Conservation (phyloP, 176 grass and related monocot genomes). For the Carex myosuroides region DNA sequence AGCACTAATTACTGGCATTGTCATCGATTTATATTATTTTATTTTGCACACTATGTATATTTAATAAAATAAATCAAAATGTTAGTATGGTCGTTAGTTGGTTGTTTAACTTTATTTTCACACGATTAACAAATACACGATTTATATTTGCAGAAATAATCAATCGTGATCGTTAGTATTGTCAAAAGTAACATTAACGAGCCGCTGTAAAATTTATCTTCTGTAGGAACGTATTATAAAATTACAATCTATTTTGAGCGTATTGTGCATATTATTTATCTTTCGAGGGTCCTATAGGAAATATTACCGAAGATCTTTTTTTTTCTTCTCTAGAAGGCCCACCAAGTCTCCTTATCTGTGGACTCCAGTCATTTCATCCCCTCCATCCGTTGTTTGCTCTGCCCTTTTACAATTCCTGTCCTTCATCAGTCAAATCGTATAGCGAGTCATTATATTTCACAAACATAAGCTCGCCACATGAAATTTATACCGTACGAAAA, state of each 20-base stretch:
- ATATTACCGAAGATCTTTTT: neutral
- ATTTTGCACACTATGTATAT: too few species aligned
- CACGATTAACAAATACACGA: too few species aligned
- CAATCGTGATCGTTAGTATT: too few species aligned
- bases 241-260: neutral
- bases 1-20: too few species aligned
- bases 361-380: slow-evolving; percentile 13
- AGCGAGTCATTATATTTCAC: neutral
- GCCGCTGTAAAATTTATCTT: too few species aligned
- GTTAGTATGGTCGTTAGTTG: too few species aligned
- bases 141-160: too few species aligned
- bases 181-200: too few species aligned
- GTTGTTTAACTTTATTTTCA: too few species aligned
- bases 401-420: neutral
- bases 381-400: neutral
- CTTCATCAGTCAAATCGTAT: neutral
- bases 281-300: neutral
- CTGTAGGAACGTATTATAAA: neutral
- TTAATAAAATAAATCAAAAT: too few species aligned
- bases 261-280: neutral
- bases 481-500: neutral
- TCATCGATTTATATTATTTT: too few species aligned
- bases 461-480: neutral
- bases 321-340: neutral
- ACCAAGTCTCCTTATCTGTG: slow-evolving; percentile 21